A percentile compares a stretch with the other conserved stretches of the same genome.
Evolutionary conservation across 495 filamentous ascomycete species (phyloP).

Genomic region (Hypomontagnella monticulosa): DNA sequence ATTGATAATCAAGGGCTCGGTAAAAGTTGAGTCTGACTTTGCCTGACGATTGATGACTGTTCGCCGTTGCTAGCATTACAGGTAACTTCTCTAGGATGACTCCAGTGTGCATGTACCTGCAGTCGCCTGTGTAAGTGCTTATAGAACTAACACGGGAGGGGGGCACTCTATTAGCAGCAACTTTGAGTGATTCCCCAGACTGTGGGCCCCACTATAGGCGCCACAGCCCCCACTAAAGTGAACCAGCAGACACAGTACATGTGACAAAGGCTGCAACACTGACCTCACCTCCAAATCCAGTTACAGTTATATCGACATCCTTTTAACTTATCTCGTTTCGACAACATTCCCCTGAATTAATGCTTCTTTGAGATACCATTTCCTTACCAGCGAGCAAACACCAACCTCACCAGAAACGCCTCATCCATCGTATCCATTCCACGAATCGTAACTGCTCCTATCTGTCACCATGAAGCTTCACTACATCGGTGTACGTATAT

Average conservation of each 20-base stretch:
- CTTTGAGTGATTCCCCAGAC: slow-evolving; percentile 24
- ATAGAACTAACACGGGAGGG: neutral
- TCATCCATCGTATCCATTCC: neutral
- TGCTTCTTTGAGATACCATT: slow-evolving; percentile 5
- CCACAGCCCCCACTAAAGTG: slow-evolving; percentile 14
- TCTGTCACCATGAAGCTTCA: slow-evolving; percentile 83
- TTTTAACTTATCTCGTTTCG: slow-evolving; percentile 16
- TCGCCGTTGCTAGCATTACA: too few relatives aligned
- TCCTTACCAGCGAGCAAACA: slow-evolving; percentile 6
- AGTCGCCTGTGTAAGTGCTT: neutral
- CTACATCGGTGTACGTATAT: slow-evolving; percentile 82
- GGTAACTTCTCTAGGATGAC: too few relatives aligned
- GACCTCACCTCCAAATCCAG: slow-evolving; percentile 31
- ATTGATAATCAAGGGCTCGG: too few relatives aligned
- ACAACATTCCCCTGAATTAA: slow-evolving; percentile 2
- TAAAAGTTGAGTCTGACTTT: too few relatives aligned
- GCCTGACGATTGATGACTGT: too few relatives aligned
- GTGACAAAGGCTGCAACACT: slow-evolving; percentile 35
- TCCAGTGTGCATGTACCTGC: too few relatives aligned
- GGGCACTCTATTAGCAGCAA: slow-evolving; percentile 11
- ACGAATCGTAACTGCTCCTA: slow-evolving; percentile 9
- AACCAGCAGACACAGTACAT: slow-evolving; percentile 14
- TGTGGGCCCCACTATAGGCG: slow-evolving; percentile 19
- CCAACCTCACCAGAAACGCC: slow-evolving; percentile 5
- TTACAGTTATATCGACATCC: slow-evolving; percentile 8